These are phyloP conservation scores for Leucaena leucocephala DNA, from an alignment of 306 rosid genomes.

Conservation along the genomic window DNA sequence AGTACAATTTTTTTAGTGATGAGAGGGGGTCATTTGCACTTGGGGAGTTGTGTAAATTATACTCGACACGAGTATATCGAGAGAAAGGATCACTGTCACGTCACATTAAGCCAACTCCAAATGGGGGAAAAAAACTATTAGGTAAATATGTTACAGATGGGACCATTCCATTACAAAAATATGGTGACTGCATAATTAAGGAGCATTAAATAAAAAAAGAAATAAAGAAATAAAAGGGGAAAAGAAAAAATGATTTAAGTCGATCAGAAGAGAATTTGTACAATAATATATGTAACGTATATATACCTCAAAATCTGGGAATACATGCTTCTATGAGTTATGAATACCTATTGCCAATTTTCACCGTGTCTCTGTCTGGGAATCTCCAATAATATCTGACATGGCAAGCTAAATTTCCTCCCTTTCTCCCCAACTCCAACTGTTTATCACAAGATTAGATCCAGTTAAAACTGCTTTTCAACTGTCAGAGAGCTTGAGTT, in stretches of 20 bases:
- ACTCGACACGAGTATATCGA: no score
- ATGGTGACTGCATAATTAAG: constrained; percentile 35
- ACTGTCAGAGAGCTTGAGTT: constrained; percentile 28
- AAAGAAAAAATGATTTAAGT: constrained; percentile 42
- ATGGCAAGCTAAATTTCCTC: constrained; percentile 39
- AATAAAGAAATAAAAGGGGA: neutral
- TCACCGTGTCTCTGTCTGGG: constrained; percentile 37
- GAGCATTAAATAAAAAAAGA: constrained; percentile 12
- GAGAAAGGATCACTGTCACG: no score
- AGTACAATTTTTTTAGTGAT: no score
- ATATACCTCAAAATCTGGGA: constrained; percentile 61
- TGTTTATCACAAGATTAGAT: constrained; percentile 45
- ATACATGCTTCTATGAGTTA: constrained; percentile 58
- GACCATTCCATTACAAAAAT: constrained; percentile 41
- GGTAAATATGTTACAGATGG: neutral
- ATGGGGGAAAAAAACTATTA: neutral
- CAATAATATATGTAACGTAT: constrained; percentile 48
- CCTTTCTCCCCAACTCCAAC: constrained; percentile 31
- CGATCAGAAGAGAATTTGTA: constrained; percentile 51
- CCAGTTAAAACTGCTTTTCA: constrained; percentile 36
- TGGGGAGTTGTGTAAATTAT: no score
- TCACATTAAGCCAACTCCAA: neutral
- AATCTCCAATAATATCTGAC: constrained; percentile 40
- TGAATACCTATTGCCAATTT: constrained; percentile 58
- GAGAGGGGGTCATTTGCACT: no score